A percentile compares a stretch with the other conserved stretches of the same genome.
These are phyloP conservation scores for Physocladia obscura DNA, from an alignment of 192 early-diverging fungal species.

Conservation along the genomic window DNA sequence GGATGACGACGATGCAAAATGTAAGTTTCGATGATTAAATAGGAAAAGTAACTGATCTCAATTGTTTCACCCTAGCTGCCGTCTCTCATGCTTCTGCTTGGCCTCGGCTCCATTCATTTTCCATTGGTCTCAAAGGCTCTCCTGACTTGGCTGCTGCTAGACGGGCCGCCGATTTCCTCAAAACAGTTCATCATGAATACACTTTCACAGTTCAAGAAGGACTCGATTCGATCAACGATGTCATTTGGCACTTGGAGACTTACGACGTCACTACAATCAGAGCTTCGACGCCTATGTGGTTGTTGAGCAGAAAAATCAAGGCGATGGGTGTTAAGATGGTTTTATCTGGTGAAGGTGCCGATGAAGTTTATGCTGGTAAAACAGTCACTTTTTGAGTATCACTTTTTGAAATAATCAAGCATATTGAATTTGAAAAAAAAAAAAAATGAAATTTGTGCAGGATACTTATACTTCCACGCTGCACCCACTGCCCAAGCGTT, in stretches of 20 bases:
- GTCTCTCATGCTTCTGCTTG: conserved; percentile 56
- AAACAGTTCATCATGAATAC: conserved; percentile 92
- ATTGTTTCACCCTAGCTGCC: conserved; percentile 41
- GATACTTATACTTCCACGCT: conserved; percentile 96
- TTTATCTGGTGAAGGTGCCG: conserved; percentile 91
- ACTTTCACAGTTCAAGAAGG: conserved; percentile 97
- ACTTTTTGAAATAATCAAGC: background rate
- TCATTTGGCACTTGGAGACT: conserved; percentile 96
- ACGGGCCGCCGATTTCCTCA: conserved; percentile 85
- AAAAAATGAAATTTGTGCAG: too few species aligned
- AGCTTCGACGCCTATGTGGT: conserved; percentile 99
- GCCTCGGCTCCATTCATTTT: conserved; percentile 97
- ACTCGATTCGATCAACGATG: conserved; percentile 89
- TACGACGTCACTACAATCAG: conserved; percentile 99
- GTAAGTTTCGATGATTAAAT: conserved; percentile 29
- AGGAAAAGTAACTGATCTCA: background rate
- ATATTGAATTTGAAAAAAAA: background rate
- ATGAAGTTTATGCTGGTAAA: conserved; percentile 91
- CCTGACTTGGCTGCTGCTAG: conserved; percentile 91
- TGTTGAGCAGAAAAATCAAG: conserved; percentile 96
- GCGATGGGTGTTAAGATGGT: conserved; percentile 99
- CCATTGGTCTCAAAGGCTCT: conserved; percentile 88
- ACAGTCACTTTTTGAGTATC: background rate
- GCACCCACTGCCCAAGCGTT: conserved; percentile 79
- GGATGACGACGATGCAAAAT: conserved; percentile 63